Conservation (phyloP, 495 filamentous ascomycete genomes). For the Copromyces sp. region DNA sequence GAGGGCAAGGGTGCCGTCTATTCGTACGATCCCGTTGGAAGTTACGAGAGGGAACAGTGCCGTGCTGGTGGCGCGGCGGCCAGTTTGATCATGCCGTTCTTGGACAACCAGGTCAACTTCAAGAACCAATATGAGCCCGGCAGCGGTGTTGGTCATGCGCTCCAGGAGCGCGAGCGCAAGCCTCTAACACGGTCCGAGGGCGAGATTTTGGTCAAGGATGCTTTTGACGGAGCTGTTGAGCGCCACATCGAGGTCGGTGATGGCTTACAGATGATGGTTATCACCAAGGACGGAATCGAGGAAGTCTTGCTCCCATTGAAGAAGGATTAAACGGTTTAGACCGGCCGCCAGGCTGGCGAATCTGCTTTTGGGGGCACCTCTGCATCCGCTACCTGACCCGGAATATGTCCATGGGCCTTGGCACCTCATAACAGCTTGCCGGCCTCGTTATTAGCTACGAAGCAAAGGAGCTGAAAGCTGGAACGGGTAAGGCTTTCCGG, state of each 20-base stretch:
- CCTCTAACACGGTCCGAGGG: conserved; percentile 61
- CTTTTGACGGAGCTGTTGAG: conserved; percentile 95
- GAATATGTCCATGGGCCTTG: not conserved
- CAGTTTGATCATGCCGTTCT: conserved; percentile 95
- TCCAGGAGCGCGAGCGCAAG: conserved; percentile 55
- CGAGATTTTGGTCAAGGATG: conserved; percentile 84
- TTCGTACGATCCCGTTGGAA: conserved; percentile 95
- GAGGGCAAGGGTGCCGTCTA: conserved; percentile 90
- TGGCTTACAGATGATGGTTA: conserved; percentile 87
- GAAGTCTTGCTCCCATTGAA: conserved; percentile 78
- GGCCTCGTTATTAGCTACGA: not conserved
- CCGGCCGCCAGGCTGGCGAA: not conserved
- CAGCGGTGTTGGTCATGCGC: conserved; percentile 73
- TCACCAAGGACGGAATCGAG: conserved; percentile 79
- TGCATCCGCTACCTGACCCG: not conserved
- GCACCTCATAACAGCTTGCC: not conserved
- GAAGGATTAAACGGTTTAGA: conserved; percentile 47
- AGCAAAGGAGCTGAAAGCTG: not conserved
- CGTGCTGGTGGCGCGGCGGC: conserved; percentile 90
- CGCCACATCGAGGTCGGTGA: conserved; percentile 98
- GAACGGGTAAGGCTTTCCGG: not conserved
- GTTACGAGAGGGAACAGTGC: conserved; percentile 93
- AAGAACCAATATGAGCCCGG: conserved; percentile 95
- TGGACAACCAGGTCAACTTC: conserved; percentile 99
- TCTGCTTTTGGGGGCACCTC: not conserved